Percentiles rank a stretch among this genome's conserved stretches.
Conservation (phyloP, 306 rosid genomes). For the Begonia loranthoides region DNA sequence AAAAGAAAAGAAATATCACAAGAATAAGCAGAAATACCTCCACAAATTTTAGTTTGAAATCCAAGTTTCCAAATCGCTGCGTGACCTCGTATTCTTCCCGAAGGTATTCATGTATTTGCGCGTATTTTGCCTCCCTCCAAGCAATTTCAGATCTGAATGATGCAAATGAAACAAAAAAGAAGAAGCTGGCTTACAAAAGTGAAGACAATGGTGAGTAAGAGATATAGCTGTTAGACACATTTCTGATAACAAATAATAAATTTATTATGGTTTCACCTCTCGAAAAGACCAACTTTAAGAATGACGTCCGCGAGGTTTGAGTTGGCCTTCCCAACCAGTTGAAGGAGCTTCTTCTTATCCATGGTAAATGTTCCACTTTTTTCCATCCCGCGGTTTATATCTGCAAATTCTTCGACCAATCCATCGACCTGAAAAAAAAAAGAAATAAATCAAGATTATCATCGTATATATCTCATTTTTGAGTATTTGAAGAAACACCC, state of each 20-base stretch:
- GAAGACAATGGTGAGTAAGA: too few relatives aligned
- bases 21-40: slow-evolving; percentile 48
- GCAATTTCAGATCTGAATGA: slow-evolving; percentile 83
- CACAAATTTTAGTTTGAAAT: slow-evolving; percentile 76
- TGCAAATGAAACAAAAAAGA: slow-evolving; percentile 10
- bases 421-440: slow-evolving; percentile 63
- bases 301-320: slow-evolving; percentile 88
- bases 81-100: slow-evolving; percentile 87
- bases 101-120: slow-evolving; percentile 74
- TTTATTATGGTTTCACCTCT: slow-evolving; percentile 44
- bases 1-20: background rate
- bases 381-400: slow-evolving; percentile 94
- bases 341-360: slow-evolving; percentile 93
- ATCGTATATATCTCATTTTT: background rate
- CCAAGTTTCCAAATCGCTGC: slow-evolving; percentile 90
- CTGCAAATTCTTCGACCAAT: slow-evolving; percentile 84
- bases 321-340: slow-evolving; percentile 96
- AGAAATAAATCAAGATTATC: background rate
- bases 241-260: too few relatives aligned
- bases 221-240: too few relatives aligned
- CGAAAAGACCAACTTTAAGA: slow-evolving; percentile 95
- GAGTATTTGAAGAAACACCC: too few relatives aligned
- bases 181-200: slow-evolving; percentile 1
- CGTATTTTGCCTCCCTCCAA: slow-evolving; percentile 95
- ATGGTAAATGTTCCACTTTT: slow-evolving; percentile 94